These are phyloP conservation scores for Podospora anserina DNA, from an alignment of 495 filamentous ascomycete genomes.

Conservation along the genomic window DNA sequence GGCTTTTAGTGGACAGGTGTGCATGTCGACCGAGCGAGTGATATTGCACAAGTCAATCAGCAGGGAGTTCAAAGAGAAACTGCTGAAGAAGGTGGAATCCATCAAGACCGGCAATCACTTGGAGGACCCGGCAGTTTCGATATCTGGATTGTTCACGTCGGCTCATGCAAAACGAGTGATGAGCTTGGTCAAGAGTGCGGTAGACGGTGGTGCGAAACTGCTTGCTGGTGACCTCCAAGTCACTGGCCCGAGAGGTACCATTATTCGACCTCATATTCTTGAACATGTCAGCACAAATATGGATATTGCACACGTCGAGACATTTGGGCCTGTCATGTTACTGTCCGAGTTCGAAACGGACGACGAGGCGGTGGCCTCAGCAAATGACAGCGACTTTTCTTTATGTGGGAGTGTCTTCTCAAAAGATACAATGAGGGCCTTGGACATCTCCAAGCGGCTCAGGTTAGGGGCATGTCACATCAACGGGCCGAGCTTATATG, in stretches of 20 bases:
- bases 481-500: constrained; percentile 37
- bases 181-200: constrained; percentile 53
- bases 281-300: constrained; percentile 29
- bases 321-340: constrained; percentile 37
- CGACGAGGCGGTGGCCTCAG: constrained; percentile 33
- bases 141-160: constrained; percentile 52
- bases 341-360: constrained; percentile 29
- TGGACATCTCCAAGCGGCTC: constrained; percentile 32
- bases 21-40: constrained; percentile 40
- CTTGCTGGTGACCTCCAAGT: constrained; percentile 29
- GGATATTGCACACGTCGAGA: constrained; percentile 34
- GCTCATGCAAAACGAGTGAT: constrained; percentile 56
- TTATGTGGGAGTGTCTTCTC: constrained; percentile 38
- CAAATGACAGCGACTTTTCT: constrained; percentile 35
- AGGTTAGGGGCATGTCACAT: constrained; percentile 34
- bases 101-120: constrained; percentile 31
- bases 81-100: constrained; percentile 22
- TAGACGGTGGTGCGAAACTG: constrained; percentile 37
- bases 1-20: constrained; percentile 34
- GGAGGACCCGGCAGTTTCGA: constrained; percentile 42
- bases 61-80: constrained; percentile 26
- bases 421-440: constrained; percentile 29
- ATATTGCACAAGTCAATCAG: constrained; percentile 30
- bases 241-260: constrained; percentile 29
- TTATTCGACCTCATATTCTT: constrained; percentile 33